Percentiles rank a stretch among this genome's conserved stretches.
phyloP scores from a whole-genome alignment of 768 basidiomycete genomes.

The Trichaptum fuscoviolaceum region DNA sequence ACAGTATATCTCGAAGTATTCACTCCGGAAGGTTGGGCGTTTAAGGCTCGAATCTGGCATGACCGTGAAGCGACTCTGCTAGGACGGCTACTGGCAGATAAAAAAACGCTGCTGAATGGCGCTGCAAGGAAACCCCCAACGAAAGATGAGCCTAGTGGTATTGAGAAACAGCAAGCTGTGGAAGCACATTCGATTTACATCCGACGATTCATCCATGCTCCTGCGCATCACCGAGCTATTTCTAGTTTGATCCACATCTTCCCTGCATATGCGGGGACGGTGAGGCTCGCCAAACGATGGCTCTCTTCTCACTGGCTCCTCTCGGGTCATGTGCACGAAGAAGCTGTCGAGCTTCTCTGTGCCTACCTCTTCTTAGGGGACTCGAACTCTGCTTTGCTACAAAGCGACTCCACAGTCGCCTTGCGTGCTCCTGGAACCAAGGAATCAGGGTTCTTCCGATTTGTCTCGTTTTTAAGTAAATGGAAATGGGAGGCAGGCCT shows the following conservation, averaged over 20 bases:
- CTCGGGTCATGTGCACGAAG: constrained; percentile 61
- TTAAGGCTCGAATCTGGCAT: constrained; percentile 79
- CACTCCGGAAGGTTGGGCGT: constrained; percentile 82
- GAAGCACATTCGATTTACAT: constrained; percentile 56
- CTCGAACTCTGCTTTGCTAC: constrained; percentile 23
- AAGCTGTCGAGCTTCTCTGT: constrained; percentile 82
- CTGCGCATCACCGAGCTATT: constrained; percentile 82
- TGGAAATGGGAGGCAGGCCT: constrained; percentile 83
- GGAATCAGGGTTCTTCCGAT: constrained; percentile 71
- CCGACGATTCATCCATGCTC: constrained; percentile 72
- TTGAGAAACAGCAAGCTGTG: constrained; percentile 50
- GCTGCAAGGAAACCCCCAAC: background rate
- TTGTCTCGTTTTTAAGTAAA: constrained; percentile 65
- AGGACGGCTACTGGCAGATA: constrained; percentile 56
- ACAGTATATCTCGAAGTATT: constrained; percentile 69
- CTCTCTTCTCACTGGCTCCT: constrained; percentile 87
- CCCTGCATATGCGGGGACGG: constrained; percentile 76
- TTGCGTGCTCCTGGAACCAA: constrained; percentile 64
- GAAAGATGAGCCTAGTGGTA: constrained; percentile 22
- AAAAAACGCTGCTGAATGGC: constrained; percentile 11
- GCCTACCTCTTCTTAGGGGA: constrained; percentile 68
- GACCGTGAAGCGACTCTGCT: constrained; percentile 79
- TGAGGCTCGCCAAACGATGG: constrained; percentile 91
- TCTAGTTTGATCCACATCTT: constrained; percentile 75
- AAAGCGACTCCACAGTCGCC: constrained; percentile 29